Base-by-base conservation (phyloP, 2,329 filamentous ascomycete species). In the Hymenoscyphus infarciens region DNA sequence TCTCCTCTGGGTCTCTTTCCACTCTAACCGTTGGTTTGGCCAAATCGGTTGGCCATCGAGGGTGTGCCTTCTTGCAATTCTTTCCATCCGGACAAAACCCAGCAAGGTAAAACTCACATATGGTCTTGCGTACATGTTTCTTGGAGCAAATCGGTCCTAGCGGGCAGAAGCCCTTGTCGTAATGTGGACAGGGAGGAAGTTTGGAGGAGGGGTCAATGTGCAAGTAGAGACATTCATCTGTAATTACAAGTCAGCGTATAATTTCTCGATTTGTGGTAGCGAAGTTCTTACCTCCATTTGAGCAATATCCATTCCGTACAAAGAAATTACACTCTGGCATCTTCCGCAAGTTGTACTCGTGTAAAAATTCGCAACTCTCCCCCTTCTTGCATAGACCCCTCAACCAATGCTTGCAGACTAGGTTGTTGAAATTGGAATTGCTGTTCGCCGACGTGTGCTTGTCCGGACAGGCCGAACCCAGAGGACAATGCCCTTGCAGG, bases 251-350 rank as follows among this genome's bases (percentile, higher is more conserved):
- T 68, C 57, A 66, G 59, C 45, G 56, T 61, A 42, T 15, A 5
- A 11, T n/a, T 29, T 55, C 22, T n/a, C n/a, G 35, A 8, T n/a
- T 60, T 33, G 15, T n/a, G 16, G 8, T 6, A 49, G 33, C 39
- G 39, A 29, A 15, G 11, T 11, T 13, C 68, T 39, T 71, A 72
- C 72, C 72, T 69, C 94, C 95, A 78, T 97, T 97, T 67, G 90
- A 91, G 79, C 95, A 99, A 76, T 96, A 97, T 61, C 92, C 92
- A 74, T 95, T 96, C 65, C 92, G 86, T 63, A 92, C 88, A 78
- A 94, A 98, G 77, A 97, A 96, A 74, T 96, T 96, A 79, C 95
- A 99, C 79, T 98, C 95, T 66, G 95, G 93, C 92, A 98, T 98
- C 77, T 95, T 93, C 67, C 95, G 88, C 70, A 99, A 84, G 78